Evolutionary conservation across 441 rosid species (phyloP).

Genomic region (Melianthus villosus): DNA sequence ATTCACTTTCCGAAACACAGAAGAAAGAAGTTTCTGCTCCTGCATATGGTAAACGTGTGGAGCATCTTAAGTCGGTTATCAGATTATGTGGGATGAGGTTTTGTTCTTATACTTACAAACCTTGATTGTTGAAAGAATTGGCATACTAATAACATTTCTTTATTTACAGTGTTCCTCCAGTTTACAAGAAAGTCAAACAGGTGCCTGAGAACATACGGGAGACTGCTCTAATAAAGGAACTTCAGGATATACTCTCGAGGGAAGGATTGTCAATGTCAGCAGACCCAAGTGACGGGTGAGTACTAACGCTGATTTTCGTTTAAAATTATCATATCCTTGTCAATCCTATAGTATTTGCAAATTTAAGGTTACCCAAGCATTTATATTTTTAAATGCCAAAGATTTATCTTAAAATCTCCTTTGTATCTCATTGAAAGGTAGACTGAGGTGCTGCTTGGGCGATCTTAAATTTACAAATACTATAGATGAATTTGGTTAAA

Average conservation of each 20-base stretch:
- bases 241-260: slow-evolving; percentile 62
- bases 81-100: slow-evolving; percentile 82
- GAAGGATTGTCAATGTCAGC: slow-evolving; percentile 82
- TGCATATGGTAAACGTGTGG: slow-evolving; percentile 61
- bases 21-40: slow-evolving; percentile 49
- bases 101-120: slow-evolving; percentile 4
- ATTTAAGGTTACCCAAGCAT: too few species aligned
- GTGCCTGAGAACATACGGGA: slow-evolving; percentile 67
- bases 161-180: slow-evolving; percentile 51
- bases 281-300: slow-evolving; percentile 69
- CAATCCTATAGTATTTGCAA: too few species aligned
- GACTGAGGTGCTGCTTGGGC: too few species aligned
- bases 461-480: too few species aligned
- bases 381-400: too few species aligned
- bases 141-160: slow-evolving; percentile 6
- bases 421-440: too few species aligned
- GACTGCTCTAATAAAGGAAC: slow-evolving; percentile 53
- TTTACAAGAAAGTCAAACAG: slow-evolving; percentile 78
- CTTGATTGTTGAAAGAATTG: slow-evolving; percentile 9
- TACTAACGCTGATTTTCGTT: slow-evolving; percentile 2
- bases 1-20: slow-evolving; percentile 23
- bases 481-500: too few species aligned
- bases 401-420: too few species aligned
- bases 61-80: slow-evolving; percentile 62
- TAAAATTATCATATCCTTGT: too few species aligned